Evolutionary conservation across 495 filamentous ascomycete species (phyloP), one percentile per base, ranked within the genome.

Genomic region (Penicillium argentinense): DNA sequence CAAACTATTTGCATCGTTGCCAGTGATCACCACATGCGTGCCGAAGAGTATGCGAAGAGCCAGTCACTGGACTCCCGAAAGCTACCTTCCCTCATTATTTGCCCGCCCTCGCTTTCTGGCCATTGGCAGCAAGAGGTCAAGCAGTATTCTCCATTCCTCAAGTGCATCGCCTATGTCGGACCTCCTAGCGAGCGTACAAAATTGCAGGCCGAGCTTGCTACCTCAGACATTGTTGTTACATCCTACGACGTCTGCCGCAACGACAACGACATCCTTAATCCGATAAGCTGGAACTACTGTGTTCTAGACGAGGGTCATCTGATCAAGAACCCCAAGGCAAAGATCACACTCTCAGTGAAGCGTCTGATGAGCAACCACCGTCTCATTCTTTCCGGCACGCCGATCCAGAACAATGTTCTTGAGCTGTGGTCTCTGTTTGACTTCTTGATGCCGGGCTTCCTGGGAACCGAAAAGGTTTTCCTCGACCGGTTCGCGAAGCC

Each of bases 361-460:
- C 79, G 80, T 29, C 72, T 98, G 26, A 58, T 77, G 18, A 95
- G 89, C 63, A 96, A 97, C 51, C 93, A 98, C 66, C 88, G 93
- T 9, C 75, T 98, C 26, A 97, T 98, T 51, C 79, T 98, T 4
- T 97, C 93, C 9, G 93, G 93, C 30, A 98, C 93, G 2, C 93
- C 93, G 0, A 98, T 98, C 57, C 93, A 98, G 64, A 98, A 98
- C 68, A 98, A 97, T 63, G 86, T 98, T 14, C 77, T 96, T 6
- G 93, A 98, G 60, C 76, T 98, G n/a, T 98, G 93, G 93, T 97
- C 95, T 0, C 80, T 98, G 5, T 97, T 98, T 58, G 93, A 98
- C 67, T 98, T 98, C 73, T 71, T 98, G 47, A 98, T 98, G 93
- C 93, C 93, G 4, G 95, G 93, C 5, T 98, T 98, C 77, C 73